Base-by-base conservation (phyloP, 306 rosid genomes). In the Vachellia pachyceras region DNA sequence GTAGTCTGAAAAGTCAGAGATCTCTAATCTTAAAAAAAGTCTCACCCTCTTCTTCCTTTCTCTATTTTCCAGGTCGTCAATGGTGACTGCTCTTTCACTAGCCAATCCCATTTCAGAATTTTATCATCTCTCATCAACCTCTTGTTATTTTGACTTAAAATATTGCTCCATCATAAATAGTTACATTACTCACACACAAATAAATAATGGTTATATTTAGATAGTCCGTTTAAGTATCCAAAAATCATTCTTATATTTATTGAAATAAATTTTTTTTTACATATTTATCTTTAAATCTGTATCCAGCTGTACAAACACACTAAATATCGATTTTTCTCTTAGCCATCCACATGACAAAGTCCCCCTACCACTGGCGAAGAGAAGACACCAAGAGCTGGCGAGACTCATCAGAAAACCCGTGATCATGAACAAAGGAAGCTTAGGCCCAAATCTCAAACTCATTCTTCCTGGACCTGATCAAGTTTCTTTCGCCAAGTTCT, bases 401-500 rank as follows among this genome's bases (percentile, higher is more conserved):
- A 40, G 70, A 37, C 78, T 42, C 57, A 64, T 68, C 79, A 57
- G 65, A 82, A 72, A 20, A 39, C 77, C 79, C 75, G 41, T 44
- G 82, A 79, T 70, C 85, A 91, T 95, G 97, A 93, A 85, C 41
- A 95, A 70, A 79, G 99, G 97, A 81, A 75, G 55, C 69, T 84
- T 93, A 75, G 87, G 84, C 5, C 86, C 73, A 18, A 84, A 70
- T 75, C 97, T 95, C 85, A 91, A 85, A 85, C 97, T 95, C 77
- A 83, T 89, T 25, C 86, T 95, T 47, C 99, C 99, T 86, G 85
- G 72, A 10, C 82, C 90, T 10, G 97, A 90, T 61, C 97, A 91
- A 47, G 81, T 79, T 72, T 87, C 90, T 72, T 84, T 93, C 82
- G 58, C 95, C 68, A 93, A 82, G 45, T 95, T 90, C 83, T 86